phyloP scores from a whole-genome alignment of 208 protist species.

The Phytomonas francai region DNA sequence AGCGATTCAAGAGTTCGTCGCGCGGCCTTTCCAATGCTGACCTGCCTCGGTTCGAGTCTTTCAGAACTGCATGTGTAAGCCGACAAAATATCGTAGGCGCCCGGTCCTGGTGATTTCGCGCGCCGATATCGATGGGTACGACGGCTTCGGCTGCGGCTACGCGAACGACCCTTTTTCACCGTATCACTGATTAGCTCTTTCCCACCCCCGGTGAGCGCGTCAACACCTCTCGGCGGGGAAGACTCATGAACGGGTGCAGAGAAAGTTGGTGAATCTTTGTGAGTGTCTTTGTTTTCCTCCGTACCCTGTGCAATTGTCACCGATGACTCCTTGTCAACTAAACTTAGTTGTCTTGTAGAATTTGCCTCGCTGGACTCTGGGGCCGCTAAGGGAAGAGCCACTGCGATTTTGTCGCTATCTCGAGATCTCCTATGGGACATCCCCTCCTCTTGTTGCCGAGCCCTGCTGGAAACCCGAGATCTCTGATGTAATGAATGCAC shows the following conservation, averaged over 20 bases:
- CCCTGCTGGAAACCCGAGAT: background rate
- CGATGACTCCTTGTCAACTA: background rate
- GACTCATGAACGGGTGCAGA: background rate
- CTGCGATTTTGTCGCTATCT: background rate
- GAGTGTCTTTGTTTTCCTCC: background rate
- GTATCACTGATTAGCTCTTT: background rate
- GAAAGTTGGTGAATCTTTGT: background rate
- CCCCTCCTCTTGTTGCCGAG: background rate
- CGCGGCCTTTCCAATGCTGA: background rate
- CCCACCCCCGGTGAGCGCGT: background rate
- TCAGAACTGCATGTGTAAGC: conserved; percentile 26
- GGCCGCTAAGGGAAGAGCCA: background rate
- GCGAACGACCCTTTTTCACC: background rate
- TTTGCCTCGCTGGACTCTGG: background rate
- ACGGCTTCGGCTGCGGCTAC: conserved; percentile 11
- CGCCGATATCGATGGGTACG: conserved; percentile 11
- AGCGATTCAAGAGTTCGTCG: background rate
- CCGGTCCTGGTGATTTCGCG: conserved; percentile 33
- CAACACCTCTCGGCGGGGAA: background rate
- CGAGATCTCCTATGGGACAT: background rate
- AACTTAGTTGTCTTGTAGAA: background rate
- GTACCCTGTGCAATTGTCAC: background rate
- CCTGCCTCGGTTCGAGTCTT: conserved; percentile 1
- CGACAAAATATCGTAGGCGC: conserved; percentile 43
- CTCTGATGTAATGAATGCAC: background rate